Evolutionary conservation across 352 stramenopile genomes (phyloP).

Genomic region (Phytophthora sp.): DNA sequence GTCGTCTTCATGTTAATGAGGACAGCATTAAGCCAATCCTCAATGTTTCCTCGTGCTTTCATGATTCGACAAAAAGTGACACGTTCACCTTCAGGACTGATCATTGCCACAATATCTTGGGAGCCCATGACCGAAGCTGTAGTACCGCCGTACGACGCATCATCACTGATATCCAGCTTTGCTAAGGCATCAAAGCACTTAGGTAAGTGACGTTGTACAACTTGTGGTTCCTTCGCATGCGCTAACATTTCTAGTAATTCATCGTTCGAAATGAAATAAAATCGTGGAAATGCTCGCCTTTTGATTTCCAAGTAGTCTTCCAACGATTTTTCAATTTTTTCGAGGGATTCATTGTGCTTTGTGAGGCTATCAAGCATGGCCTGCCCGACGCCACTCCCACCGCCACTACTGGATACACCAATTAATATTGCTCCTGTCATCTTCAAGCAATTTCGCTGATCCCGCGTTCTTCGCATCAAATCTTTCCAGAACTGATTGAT

Average conservation of each 20-base stretch:
- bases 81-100: conserved; percentile 82
- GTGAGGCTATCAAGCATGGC: conserved; percentile 63
- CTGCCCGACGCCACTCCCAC: conserved; percentile 30
- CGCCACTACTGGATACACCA: conserved; percentile 14
- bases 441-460: conserved; percentile 73
- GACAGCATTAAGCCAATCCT: conserved; percentile 85
- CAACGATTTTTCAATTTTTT: conserved; percentile 80
- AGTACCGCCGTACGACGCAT: conserved; percentile 20
- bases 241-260: conserved; percentile 86
- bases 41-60: conserved; percentile 87
- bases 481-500: conserved; percentile 88
- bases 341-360: conserved; percentile 76
- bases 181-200: conserved; percentile 89
- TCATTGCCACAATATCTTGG: conserved; percentile 79
- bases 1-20: conserved; percentile 77
- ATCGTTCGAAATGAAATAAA: conserved; percentile 91
- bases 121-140: conserved; percentile 12
- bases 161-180: conserved; percentile 77
- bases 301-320: conserved; percentile 89
- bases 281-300: conserved; percentile 81
- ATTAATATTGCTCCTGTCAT: conserved; percentile 56
- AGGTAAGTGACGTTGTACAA: conserved; percentile 79
- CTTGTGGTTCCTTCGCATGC: conserved; percentile 78
- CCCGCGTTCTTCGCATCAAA: conserved; percentile 66
- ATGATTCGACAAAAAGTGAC: conserved; percentile 74